Evolutionary conservation across 257 asterid species (phyloP).

Genomic region (Solanum gracilifrons): DNA sequence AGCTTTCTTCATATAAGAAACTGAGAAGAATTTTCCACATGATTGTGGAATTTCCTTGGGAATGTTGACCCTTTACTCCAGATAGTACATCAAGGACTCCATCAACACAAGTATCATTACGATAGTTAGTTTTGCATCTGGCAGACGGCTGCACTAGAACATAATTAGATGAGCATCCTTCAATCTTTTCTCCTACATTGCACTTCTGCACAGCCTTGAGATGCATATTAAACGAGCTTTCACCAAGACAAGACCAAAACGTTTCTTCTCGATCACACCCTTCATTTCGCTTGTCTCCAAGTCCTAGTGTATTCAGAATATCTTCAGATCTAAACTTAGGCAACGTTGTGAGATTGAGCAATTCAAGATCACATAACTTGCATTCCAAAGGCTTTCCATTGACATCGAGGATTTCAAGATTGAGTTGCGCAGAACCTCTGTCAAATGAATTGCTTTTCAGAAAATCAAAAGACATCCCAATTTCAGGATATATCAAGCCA

Average conservation of each 20-base stretch:
- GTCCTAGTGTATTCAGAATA: slow-evolving; percentile 13
- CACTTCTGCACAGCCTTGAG: slow-evolving; percentile 44
- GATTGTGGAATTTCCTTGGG: slow-evolving; percentile 24
- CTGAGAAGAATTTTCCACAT: slow-evolving; percentile 77
- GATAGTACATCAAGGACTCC: slow-evolving; percentile 56
- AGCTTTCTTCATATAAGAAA: slow-evolving; percentile 55
- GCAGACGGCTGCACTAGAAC: slow-evolving; percentile 44
- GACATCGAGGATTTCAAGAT: slow-evolving; percentile 57
- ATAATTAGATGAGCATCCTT: slow-evolving; percentile 20
- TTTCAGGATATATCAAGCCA: slow-evolving; percentile 64
- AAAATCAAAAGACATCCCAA: slow-evolving; percentile 36
- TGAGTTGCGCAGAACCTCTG: slow-evolving; percentile 34
- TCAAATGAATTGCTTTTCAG: slow-evolving; percentile 12
- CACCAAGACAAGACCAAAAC: slow-evolving; percentile 26
- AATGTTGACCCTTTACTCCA: slow-evolving; percentile 31
- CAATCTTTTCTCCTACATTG: slow-evolving; percentile 15
- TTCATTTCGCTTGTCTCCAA: slow-evolving; percentile 24
- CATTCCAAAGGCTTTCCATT: slow-evolving; percentile 67
- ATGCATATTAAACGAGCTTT: slow-evolving; percentile 34
- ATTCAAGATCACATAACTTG: slow-evolving; percentile 64
- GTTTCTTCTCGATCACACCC: slow-evolving; percentile 10
- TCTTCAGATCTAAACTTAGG: slow-evolving; percentile 18
- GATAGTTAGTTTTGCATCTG: slow-evolving; percentile 23
- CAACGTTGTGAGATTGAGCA: slow-evolving; percentile 29
- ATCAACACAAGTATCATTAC: slow-evolving; percentile 30